These are phyloP conservation scores for Jamesozyma jinghongensis DNA, from an alignment of 805 yeast genomes.

Conservation along the genomic window DNA sequence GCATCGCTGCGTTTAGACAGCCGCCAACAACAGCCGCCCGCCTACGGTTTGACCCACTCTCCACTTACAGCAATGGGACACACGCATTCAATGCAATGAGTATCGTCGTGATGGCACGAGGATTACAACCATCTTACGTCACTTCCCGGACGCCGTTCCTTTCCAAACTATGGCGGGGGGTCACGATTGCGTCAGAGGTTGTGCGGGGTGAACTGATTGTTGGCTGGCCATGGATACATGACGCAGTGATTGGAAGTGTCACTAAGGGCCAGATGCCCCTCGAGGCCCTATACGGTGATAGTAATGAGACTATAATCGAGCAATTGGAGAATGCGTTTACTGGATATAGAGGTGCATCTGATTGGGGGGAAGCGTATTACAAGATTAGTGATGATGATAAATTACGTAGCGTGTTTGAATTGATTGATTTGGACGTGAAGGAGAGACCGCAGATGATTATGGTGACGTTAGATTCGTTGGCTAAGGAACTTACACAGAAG, in stretches of 20 bases:
- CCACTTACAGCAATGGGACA: slow-evolving; percentile 45
- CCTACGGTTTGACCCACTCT: slow-evolving; percentile 18
- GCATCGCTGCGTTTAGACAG: too few species aligned
- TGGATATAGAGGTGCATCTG: not conserved
- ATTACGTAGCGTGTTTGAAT: too few species aligned
- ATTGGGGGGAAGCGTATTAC: too few species aligned
- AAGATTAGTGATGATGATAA: slow-evolving; percentile 6
- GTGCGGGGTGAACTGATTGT: too few species aligned
- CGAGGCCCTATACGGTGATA: not conserved
- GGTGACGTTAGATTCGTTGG: slow-evolving; percentile 74
- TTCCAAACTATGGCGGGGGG: too few species aligned
- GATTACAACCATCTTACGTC: too few species aligned
- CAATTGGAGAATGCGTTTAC: not conserved
- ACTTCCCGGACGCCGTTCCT: too few species aligned
- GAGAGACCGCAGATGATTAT: slow-evolving; percentile 67
- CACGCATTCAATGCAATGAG: slow-evolving; percentile 71
- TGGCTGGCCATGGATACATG: too few species aligned
- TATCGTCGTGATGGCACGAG: slow-evolving; percentile 40
- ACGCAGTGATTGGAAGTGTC: slow-evolving; percentile 1
- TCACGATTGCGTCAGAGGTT: too few species aligned
- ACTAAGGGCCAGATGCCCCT: not conserved
- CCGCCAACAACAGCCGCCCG: too few species aligned
- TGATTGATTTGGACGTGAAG: slow-evolving; percentile 52
- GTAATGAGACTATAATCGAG: not conserved
- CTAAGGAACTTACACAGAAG: slow-evolving; percentile 61